Conservation (phyloP, 805 yeast species). For the Lipomyces orientalis region DNA sequence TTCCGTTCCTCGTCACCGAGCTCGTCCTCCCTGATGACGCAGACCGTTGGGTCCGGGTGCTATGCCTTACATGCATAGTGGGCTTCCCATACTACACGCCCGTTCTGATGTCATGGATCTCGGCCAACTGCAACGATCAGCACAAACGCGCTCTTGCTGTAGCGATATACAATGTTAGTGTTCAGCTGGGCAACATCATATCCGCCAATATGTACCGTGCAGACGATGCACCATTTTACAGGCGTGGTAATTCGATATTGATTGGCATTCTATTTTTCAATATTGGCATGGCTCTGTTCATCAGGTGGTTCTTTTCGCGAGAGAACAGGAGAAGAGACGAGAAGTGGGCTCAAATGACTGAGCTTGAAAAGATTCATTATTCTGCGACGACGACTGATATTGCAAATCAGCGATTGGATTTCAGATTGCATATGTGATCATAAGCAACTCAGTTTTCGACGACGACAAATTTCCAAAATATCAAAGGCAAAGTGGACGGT, state of each 20-base stretch:
- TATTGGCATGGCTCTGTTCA: slow-evolving; percentile 21
- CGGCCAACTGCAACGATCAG: slow-evolving; percentile 65
- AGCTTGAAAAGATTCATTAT: slow-evolving; percentile 58
- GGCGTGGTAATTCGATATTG: slow-evolving; percentile 57
- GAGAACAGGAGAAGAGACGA: slow-evolving; percentile 47
- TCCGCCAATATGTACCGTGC: slow-evolving; percentile 62
- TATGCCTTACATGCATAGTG: slow-evolving; percentile 32
- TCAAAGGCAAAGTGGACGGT: neutral
- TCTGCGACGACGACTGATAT: slow-evolving; percentile 53
- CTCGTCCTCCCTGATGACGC: slow-evolving; percentile 30
- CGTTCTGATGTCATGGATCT: slow-evolving; percentile 61
- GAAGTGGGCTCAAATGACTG: slow-evolving; percentile 57
- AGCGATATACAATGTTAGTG: slow-evolving; percentile 67
- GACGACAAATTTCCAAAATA: neutral
- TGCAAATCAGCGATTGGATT: slow-evolving; percentile 66
- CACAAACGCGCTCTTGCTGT: slow-evolving; percentile 66
- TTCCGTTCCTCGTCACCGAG: slow-evolving; percentile 30
- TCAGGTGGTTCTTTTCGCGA: slow-evolving; percentile 43
- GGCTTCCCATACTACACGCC: slow-evolving; percentile 45
- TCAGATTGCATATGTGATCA: slow-evolving; percentile 43
- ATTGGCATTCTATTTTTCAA: slow-evolving; percentile 28
- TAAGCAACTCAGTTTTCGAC: neutral
- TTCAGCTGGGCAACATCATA: slow-evolving; percentile 63
- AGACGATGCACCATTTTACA: slow-evolving; percentile 64
- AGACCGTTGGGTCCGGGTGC: slow-evolving; percentile 26